Base-by-base conservation (phyloP, 495 filamentous ascomycete genomes). In the Staphylotrichum longicolle region DNA sequence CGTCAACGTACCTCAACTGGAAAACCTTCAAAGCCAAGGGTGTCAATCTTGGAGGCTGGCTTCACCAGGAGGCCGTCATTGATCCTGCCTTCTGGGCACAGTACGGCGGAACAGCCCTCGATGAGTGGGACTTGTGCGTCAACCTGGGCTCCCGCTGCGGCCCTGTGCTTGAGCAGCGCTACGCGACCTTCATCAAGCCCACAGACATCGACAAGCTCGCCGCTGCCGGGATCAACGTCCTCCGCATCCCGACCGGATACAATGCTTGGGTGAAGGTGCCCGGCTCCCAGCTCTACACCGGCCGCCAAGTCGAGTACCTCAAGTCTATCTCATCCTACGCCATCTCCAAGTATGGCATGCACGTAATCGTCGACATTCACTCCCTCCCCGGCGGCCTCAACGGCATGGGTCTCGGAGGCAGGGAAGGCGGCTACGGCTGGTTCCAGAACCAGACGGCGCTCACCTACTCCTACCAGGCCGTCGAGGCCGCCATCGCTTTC, bases 101-200 rank as follows among this genome's bases (percentile, higher is more conserved):
- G 48, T 34, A 50, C 48, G 48, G 48, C 48, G 48, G 48, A 3
- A 33, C 5, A 5, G 48, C 48, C 48, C 48, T 3, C 7, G 48
- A 34, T 34, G 48, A 50, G 14, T 50, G 48, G 48, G 48, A 33
- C 4, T 34, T 50, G 48, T 50, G 48, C 48, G 27, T 33, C 48
- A 50, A 50, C 32, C 20, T 50, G 48, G 48, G 48, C 5, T 10
- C 30, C 7, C 48, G 48, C 48, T 50, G 48, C 32, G 48, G 48
- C 48, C 30, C 48, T 5, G 32, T 34, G 48, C 48, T 50, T 9
- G 48, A 50, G 48, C 27, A 50, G 48, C 48, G 48, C 4, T 50
- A 50, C 32, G 48, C 32, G 27, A 50, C 5, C 48, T 50, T 34
- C 48, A 50, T 50, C 48, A 27, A 30, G 48, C 48, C 48, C 48